Evolutionary conservation across 192 early-diverging fungal genomes (phyloP), one percentile per base, ranked within the genome.

Genomic region (Mycoemilia scoparia): DNA sequence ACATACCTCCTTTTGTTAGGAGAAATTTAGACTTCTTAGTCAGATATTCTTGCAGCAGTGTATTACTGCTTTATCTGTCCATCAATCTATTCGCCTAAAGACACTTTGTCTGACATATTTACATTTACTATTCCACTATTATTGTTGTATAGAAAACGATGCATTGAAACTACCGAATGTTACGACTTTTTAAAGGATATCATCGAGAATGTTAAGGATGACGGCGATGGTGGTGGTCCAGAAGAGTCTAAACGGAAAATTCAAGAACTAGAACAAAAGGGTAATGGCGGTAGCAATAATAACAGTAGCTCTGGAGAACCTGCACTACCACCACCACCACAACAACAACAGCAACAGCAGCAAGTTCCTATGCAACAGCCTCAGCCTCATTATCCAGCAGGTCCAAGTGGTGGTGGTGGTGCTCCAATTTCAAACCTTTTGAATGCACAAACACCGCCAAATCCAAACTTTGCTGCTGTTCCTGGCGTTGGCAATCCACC

Each of bases 121-220:
- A 21, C 23, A 15, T n/a, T 12, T 24, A 19, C 15, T 38, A 23
- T 38, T 11, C 9, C 4, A 4, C 20, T 3, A 5, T 15, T 34
- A 14, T 34, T 12, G 8, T 24, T 3, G n/a, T 42, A 28, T 17
- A 87, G 51, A 70, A 75, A 42, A 75, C 84, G 29, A 17, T 60
- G 57, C 41, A 77, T 96, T 7, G 47, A 74, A 42, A 73, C 57
- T 30, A 83, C 72, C 10, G 84, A 85, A 17, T 74, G 84, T 55
- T 96, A 92, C 51, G 92, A 96, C 54, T 96, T 96, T 59, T 53
- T 96, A 30, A 76, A 74, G 43, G 85, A 87, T 38, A 64, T 84
- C 32, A 87, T 96, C 3, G 77, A 74, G 31, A 53, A 69, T 22
- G 67, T 96, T 5, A 76, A 78, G 3, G 88, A 93, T 32, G 65